Conservation (phyloP, 1,139 yeast genomes). For the Yamadazyma blattariae region DNA sequence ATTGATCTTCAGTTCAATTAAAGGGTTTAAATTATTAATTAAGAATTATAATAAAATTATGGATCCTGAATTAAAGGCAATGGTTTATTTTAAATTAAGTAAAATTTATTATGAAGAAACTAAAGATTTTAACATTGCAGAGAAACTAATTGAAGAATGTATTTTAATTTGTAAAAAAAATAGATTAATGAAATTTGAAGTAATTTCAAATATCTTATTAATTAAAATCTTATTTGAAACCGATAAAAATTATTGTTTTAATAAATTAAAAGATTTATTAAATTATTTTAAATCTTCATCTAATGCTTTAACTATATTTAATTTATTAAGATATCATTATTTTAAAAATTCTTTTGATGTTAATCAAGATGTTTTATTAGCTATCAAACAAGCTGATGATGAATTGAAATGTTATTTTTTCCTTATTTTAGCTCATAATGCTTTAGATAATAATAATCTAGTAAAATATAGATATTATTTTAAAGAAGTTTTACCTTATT, state of each 20-base stretch:
- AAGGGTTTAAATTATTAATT: constrained; percentile 30
- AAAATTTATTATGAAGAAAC: constrained; percentile 40
- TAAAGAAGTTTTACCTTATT: constrained; percentile 1
- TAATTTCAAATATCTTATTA: constrained; percentile 2
- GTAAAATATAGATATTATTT: not conserved
- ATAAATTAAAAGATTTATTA: constrained; percentile 2
- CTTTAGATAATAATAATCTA: constrained; percentile 1
- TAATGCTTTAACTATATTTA: constrained; percentile 1
- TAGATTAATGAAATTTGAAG: constrained; percentile 2
- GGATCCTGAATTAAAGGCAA: constrained; percentile 21
- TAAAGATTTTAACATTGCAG: constrained; percentile 34
- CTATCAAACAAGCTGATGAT: not conserved
- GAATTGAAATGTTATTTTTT: constrained; percentile 1
- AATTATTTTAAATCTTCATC: constrained; percentile 1
- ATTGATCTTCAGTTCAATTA: constrained; percentile 37
- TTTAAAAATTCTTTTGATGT: constrained; percentile 2
- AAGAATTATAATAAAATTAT: constrained; percentile 24
- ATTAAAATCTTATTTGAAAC: constrained; percentile 5
- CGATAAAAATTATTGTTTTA: constrained; percentile 1
- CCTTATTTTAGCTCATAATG: constrained; percentile 2
- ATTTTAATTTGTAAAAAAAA: constrained; percentile 30
- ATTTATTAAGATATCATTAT: constrained; percentile 2
- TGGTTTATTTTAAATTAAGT: constrained; percentile 33
- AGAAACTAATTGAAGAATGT: constrained; percentile 37
- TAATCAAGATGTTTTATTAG: not conserved